Conservation (phyloP, 768 basidiomycete genomes). For the Strobilomyces confusus region DNA sequence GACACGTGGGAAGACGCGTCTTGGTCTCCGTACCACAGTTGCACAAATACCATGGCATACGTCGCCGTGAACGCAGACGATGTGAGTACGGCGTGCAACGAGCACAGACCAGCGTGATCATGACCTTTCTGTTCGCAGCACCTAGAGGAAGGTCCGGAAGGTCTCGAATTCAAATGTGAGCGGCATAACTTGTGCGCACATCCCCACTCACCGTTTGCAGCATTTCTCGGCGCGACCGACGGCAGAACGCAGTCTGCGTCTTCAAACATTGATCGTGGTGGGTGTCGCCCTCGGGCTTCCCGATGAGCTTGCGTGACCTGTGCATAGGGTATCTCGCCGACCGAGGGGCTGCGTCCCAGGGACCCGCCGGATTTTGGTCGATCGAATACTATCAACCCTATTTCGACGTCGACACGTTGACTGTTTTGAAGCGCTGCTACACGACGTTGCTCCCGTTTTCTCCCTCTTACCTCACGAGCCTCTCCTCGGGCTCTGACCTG, state of each 20-base stretch:
- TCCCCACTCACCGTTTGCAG: conserved; percentile 28
- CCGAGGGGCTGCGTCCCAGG: conserved; percentile 41
- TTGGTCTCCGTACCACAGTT: background rate
- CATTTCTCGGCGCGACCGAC: conserved; percentile 47
- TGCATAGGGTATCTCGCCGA: conserved; percentile 63
- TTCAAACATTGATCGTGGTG: conserved; percentile 49
- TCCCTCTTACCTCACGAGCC: conserved; percentile 57
- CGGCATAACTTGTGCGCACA: background rate
- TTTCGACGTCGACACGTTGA: conserved; percentile 85
- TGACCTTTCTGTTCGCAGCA: conserved; percentile 32
- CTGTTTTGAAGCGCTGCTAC: conserved; percentile 71
- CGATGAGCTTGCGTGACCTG: background rate
- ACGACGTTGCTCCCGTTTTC: conserved; percentile 74
- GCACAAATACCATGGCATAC: conserved; percentile 51
- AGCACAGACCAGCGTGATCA: background rate
- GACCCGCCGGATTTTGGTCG: conserved; percentile 64
- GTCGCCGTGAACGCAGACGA: conserved; percentile 71
- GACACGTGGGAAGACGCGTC: background rate
- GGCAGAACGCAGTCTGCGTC: conserved; percentile 23
- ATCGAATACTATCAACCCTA: conserved; percentile 84
- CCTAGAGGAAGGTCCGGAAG: conserved; percentile 63
- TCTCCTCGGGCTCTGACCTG: conserved; percentile 54
- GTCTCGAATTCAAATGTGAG: conserved; percentile 71
- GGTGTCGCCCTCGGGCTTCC: conserved; percentile 11
- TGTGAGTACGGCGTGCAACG: conserved; percentile 34